These are phyloP conservation scores for Westerdykella aurantiaca DNA, from an alignment of 2,329 filamentous ascomycete species.

Conservation along the genomic window DNA sequence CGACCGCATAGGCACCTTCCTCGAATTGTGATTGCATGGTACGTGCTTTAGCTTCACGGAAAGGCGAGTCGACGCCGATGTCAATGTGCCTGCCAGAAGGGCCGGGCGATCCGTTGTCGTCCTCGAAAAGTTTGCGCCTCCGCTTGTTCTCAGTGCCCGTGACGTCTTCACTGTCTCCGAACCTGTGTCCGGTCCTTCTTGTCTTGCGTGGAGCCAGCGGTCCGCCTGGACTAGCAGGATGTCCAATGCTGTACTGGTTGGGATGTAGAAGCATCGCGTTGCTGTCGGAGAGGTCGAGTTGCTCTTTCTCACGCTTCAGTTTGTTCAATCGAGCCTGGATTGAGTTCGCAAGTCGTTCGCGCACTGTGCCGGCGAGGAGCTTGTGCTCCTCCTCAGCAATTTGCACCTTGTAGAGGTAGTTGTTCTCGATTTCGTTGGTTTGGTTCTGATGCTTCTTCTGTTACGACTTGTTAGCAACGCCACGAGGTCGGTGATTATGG, in stretches of 20 bases:
- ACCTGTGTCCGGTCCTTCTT: slow-evolving; percentile 54
- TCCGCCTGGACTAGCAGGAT: slow-evolving; percentile 58
- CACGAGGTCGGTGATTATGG: neutral
- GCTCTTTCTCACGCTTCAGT: slow-evolving; percentile 60
- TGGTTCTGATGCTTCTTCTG: slow-evolving; percentile 55
- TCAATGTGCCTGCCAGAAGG: slow-evolving; percentile 45
- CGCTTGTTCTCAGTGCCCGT: slow-evolving; percentile 47
- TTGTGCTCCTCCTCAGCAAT: slow-evolving; percentile 60
- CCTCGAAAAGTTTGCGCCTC: slow-evolving; percentile 53
- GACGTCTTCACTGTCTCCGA: slow-evolving; percentile 44
- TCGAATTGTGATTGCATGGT: slow-evolving; percentile 52
- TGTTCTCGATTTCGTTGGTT: slow-evolving; percentile 51
- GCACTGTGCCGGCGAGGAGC: slow-evolving; percentile 53
- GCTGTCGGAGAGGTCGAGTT: slow-evolving; percentile 60
- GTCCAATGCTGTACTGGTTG: slow-evolving; percentile 60
- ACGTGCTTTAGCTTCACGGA: slow-evolving; percentile 50
- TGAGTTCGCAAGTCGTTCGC: slow-evolving; percentile 55
- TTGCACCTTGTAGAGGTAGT: slow-evolving; percentile 55
- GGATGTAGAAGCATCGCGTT: slow-evolving; percentile 60
- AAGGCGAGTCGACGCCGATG: slow-evolving; percentile 45
- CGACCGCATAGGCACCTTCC: slow-evolving; percentile 55
- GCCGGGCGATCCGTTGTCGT: slow-evolving; percentile 55
- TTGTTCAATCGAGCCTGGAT: slow-evolving; percentile 53
- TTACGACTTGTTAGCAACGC: neutral
- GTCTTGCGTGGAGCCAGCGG: slow-evolving; percentile 58